These are phyloP conservation scores for Agrostemma githago DNA, from an alignment of 148 eudicot genomes.

Conservation along the genomic window DNA sequence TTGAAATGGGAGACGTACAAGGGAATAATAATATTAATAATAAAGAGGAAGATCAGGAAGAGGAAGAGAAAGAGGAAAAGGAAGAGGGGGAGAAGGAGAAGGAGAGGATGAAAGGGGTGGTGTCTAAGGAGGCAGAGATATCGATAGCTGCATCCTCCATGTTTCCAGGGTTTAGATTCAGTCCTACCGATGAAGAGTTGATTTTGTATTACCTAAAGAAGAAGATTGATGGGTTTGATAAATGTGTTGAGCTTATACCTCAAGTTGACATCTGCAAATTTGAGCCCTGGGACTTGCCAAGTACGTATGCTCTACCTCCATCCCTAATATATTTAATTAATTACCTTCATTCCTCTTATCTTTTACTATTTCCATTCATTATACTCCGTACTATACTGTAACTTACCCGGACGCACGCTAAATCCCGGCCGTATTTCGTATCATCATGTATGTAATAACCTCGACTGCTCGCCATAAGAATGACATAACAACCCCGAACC, in stretches of 20 bases:
- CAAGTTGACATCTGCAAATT: slow-evolving; percentile 65
- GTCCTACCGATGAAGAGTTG: slow-evolving; percentile 78
- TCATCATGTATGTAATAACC: no score
- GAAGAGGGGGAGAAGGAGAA: neutral
- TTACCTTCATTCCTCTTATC: no score
- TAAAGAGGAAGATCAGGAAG: no score
- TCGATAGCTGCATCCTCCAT: slow-evolving; percentile 64
- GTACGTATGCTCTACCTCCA: slow-evolving; percentile 19
- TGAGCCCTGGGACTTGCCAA: slow-evolving; percentile 96
- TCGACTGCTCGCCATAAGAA: no score
- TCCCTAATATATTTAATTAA: no score
- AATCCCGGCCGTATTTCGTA: no score
- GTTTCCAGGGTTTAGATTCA: slow-evolving; percentile 83
- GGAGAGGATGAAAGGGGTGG: slow-evolving; percentile 18
- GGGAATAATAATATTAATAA: neutral
- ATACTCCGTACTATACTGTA: no score
- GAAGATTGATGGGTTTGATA: slow-evolving; percentile 58
- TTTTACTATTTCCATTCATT: neutral
- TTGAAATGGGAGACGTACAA: neutral
- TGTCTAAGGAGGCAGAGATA: slow-evolving; percentile 42
- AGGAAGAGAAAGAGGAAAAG: no score
- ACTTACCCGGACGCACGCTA: no score
- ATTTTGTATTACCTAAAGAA: slow-evolving; percentile 58
- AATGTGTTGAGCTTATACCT: slow-evolving; percentile 58
- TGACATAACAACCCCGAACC: no score